Percentiles rank a stretch among this genome's conserved stretches.
These are phyloP conservation scores for Yarrowia sp. DNA, from an alignment of 805 yeast genomes.

Conservation along the genomic window DNA sequence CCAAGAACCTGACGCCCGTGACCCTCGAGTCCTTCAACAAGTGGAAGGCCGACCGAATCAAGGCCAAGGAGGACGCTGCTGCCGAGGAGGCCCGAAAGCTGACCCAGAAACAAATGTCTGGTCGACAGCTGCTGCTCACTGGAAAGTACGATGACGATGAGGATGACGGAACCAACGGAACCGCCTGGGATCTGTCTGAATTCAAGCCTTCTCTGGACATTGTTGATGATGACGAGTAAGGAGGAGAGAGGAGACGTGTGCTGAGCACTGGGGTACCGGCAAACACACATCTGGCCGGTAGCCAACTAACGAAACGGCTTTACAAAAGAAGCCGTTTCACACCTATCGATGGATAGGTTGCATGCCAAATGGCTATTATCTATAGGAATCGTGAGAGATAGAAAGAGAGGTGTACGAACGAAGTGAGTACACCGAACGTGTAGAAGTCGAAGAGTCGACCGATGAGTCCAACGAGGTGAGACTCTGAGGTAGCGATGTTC, in stretches of 20 bases:
- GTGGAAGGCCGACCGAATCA: constrained; percentile 80
- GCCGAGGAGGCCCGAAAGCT: constrained; percentile 55
- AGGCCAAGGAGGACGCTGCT: constrained; percentile 56
- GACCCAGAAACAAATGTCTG: constrained; percentile 46
- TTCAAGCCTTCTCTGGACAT: constrained; percentile 38
- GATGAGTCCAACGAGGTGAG: too few relatives aligned
- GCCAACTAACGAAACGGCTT: too few relatives aligned
- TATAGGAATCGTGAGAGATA: too few relatives aligned
- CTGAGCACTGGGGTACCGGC: too few relatives aligned
- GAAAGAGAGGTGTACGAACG: too few relatives aligned
- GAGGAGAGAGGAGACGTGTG: neutral
- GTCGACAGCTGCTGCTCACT: constrained; percentile 52
- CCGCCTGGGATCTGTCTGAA: constrained; percentile 38
- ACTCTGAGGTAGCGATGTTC: too few relatives aligned
- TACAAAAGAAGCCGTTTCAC: too few relatives aligned
- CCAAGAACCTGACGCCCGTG: constrained; percentile 79
- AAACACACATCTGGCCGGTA: too few relatives aligned
- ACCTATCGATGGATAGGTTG: too few relatives aligned
- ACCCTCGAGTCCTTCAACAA: constrained; percentile 76
- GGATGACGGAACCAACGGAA: constrained; percentile 44
- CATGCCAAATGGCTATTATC: too few relatives aligned
- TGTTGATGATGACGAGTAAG: constrained; percentile 23
- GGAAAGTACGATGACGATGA: constrained; percentile 52
- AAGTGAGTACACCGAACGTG: too few relatives aligned
- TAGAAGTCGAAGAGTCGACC: too few relatives aligned